A percentile compares a stretch with the other conserved stretches of the same genome.
Conservation (phyloP, 2,329 filamentous ascomycete species). For the Trichoderma oligosporum region DNA sequence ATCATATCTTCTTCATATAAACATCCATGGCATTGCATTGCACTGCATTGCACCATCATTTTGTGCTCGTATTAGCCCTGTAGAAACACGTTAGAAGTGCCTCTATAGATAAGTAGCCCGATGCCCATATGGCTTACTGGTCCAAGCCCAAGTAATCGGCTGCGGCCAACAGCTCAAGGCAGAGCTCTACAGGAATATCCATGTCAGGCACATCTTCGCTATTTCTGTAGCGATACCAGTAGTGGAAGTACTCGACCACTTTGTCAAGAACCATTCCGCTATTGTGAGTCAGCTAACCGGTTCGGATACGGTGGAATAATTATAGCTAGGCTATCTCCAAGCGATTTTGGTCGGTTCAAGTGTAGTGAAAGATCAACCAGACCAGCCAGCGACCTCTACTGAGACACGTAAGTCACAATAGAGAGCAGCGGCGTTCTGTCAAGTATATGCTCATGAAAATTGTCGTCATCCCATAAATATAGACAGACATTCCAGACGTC, state of each 20-base stretch:
- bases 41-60: constrained; percentile 30
- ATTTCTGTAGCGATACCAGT: constrained; percentile 70
- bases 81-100: constrained; percentile 29
- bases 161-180: constrained; percentile 71
- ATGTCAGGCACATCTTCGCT: constrained; percentile 72
- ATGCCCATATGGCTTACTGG: constrained; percentile 35
- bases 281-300: constrained; percentile 23
- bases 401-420: constrained; percentile 36
- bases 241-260: constrained; percentile 79
- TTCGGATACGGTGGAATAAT: background rate
- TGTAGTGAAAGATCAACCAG: constrained; percentile 56
- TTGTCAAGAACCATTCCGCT: constrained; percentile 74
- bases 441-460: constrained; percentile 28
- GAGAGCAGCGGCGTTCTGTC: constrained; percentile 47
- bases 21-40: background rate
- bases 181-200: constrained; percentile 75
- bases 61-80: constrained; percentile 39
- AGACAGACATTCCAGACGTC: background rate
- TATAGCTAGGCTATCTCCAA: background rate
- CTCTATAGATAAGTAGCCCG: constrained; percentile 1
- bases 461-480: constrained; percentile 36
- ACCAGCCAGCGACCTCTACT: constrained; percentile 30
- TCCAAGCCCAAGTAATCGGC: constrained; percentile 73
- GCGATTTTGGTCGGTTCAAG: constrained; percentile 55
- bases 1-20: background rate